Evolutionary conservation across 805 yeast species (phyloP).

Genomic region (Cephaloascus fragrans): DNA sequence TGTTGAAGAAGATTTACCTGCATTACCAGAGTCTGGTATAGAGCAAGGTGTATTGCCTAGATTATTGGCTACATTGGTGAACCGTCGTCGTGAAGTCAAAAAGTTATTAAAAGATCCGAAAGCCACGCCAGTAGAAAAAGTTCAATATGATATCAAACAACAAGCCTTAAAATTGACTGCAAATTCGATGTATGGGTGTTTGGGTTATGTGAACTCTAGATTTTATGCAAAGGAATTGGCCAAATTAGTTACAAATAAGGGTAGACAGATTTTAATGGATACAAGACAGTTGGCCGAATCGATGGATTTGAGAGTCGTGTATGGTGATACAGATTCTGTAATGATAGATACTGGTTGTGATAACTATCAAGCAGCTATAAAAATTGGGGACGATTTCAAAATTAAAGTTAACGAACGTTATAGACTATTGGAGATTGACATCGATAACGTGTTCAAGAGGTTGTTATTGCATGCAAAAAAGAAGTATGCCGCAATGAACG

Average conservation of each 20-base stretch:
- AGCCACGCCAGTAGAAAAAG: slow-evolving; percentile 50
- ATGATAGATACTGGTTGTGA: slow-evolving; percentile 90
- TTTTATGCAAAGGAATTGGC: slow-evolving; percentile 96
- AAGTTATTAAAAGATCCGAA: slow-evolving; percentile 69
- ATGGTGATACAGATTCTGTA: slow-evolving; percentile 98
- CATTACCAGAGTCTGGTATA: slow-evolving; percentile 48
- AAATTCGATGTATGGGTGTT: slow-evolving; percentile 98
- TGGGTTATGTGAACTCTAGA: slow-evolving; percentile 85
- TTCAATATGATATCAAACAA: slow-evolving; percentile 91
- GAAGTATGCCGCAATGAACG: slow-evolving; percentile 90
- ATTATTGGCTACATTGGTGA: slow-evolving; percentile 72
- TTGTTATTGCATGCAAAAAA: slow-evolving; percentile 87
- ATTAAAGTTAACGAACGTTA: slow-evolving; percentile 81
- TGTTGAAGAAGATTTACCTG: slow-evolving; percentile 57
- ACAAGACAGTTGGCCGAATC: slow-evolving; percentile 90
- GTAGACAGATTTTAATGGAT: slow-evolving; percentile 89
- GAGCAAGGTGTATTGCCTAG: slow-evolving; percentile 80
- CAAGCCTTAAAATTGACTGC: slow-evolving; percentile 95
- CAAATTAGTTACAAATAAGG: slow-evolving; percentile 88
- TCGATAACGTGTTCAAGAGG: slow-evolving; percentile 85
- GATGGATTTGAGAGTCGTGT: slow-evolving; percentile 74
- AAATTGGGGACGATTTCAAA: slow-evolving; percentile 81
- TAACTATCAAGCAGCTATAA: slow-evolving; percentile 60
- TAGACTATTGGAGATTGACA: slow-evolving; percentile 81
- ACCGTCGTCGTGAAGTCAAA: slow-evolving; percentile 90